Base-by-base conservation (phyloP, 2,329 filamentous ascomycete species). In the Beauveria varroae region DNA sequence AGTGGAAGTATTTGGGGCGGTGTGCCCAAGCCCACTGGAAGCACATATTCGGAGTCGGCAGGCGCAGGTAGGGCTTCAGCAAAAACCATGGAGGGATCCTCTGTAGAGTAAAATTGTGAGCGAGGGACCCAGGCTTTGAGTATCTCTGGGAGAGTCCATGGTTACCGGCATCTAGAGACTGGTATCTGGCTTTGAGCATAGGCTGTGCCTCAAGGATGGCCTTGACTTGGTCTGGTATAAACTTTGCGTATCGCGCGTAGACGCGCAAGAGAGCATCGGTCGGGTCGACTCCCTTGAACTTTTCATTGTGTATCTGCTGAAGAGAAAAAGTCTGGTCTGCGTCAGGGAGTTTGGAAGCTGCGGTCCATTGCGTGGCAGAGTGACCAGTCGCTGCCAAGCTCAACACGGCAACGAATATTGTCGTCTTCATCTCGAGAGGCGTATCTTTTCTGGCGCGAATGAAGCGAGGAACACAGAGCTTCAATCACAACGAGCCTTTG, bases 11-110 rank as follows among this genome's bases (percentile, higher is more conserved):
- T 81, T 66, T 87, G 84, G 6, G 71, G 65, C 6, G 79, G 79
- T 1, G 69, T 81, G 50, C 88, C 89, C 64, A 91, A 76, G 2
- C 76, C 79, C 52, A 91, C 83, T 0, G 86, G 83, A 61, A 82
- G 79, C 34, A 86, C 74, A 62, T 86, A 88, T 68, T 86, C 79
- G 3, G 75, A 74, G 64, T 88, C 85, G 53, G 77, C 12, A 7
- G 58, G 22, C 24, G 58, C 20, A 2, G 58, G 22, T 10, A 50
- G 67, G 54, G 71, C 71, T 30, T 67, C 64, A 1, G 76, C 69
- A 3, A 69, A 68, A 6, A 69, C 65, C 5, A 69, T 68, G 22
- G 62, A 24, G 2, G 67, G 68, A 10, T 65, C 64, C 2, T 70
- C 74, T 20, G 62, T 69, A 51, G 62, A n/a, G 6, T 49, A 12